These are phyloP conservation scores for Leccinum olivaceopallidum DNA, from an alignment of 768 basidiomycete species.

Conservation along the genomic window DNA sequence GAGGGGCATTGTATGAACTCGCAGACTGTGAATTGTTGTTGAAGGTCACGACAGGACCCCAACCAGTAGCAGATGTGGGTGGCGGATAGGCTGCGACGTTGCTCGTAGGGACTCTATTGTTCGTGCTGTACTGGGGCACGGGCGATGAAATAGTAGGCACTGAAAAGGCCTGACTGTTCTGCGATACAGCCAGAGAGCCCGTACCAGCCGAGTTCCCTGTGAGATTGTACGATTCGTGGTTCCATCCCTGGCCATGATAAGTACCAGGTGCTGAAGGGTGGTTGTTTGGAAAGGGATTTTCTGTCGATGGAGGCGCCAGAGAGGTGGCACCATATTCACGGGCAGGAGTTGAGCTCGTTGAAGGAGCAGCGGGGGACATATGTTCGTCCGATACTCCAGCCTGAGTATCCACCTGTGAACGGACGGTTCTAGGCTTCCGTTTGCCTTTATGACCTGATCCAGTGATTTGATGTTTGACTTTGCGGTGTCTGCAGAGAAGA, in stretches of 20 bases:
- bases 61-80: neutral
- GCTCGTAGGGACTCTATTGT: neutral
- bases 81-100: neutral
- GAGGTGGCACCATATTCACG: neutral
- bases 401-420: too few species aligned
- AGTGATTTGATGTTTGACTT: too few species aligned
- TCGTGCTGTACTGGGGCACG: neutral
- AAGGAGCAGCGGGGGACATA: too few species aligned
- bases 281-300: neutral
- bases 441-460: too few species aligned
- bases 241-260: neutral
- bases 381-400: too few species aligned
- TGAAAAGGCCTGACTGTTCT: neutral
- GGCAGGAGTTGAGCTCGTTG: neutral
- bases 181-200: neutral
- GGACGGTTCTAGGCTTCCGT: too few species aligned
- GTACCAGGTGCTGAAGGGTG: neutral
- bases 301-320: neutral
- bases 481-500: too few species aligned
- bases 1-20: too few species aligned
- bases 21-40: too few species aligned
- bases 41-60: too few species aligned
- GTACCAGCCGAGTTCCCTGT: neutral
- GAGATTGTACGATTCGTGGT: neutral
- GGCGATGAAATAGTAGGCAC: neutral